Base-by-base conservation (phyloP, 306 rosid species). In the Boehmeria nivea region DNA sequence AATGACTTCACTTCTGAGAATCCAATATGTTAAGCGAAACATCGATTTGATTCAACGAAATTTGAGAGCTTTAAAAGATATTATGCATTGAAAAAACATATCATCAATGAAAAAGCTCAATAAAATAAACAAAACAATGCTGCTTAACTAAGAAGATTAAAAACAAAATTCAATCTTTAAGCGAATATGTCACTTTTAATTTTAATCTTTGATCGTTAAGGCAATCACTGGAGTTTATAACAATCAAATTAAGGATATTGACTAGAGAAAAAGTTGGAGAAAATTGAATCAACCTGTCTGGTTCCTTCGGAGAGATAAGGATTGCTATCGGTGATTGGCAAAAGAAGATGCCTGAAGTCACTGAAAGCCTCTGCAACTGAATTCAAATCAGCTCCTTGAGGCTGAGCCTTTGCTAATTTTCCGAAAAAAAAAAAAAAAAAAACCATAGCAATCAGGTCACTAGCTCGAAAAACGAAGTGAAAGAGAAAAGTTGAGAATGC, bases 301-400 rank as follows among this genome's bases (percentile, higher is more conserved):
- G 95, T 78, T 47, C 97, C 89, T 57, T 85, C 97, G 0, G 97
- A 81, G 33, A 89, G 95, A 67, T 72, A 83, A 16, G 95, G 95
- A 61, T 79, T 89, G 60, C 95, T 72, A 72, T 89, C 95, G 0
- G 93, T 83, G 58, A 89, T 77, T 43, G 97, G 97, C 65, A 89
- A 74, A 60, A 89, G 95, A 39, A 89, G 54, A 66, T 86, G 95
- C 81, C 83, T 85, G 83, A 89, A 86, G 4, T 78, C 67, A 4
- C 81, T 77, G 46, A 81, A 81, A 39, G 87, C 83, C 67, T 83
- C 95, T 3, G 54, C 62, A 17, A 73, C 81, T 21, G 73, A 56
- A 59, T 68, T 77, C 4, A 68, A 72, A 67, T 79, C 87, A 37
- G 85, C 83, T 49, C 76, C 89, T 59, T 83, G 76, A 15, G 89